Evolutionary conservation across 495 filamentous ascomycete species (phyloP).

Genomic region (Tuber aestivum): DNA sequence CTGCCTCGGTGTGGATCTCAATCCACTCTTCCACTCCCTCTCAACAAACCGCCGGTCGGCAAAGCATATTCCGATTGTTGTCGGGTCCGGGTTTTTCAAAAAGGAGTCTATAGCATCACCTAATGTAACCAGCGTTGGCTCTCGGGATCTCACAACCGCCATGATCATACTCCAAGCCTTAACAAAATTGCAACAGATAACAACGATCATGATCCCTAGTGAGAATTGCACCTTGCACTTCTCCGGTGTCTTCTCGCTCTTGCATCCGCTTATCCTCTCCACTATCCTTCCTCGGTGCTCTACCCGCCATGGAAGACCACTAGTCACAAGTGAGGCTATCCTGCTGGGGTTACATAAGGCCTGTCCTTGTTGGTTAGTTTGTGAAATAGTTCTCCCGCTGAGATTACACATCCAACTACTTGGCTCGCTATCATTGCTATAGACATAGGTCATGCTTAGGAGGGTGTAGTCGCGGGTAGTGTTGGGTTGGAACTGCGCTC

Average conservation of each 20-base stretch:
- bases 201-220: slow-evolving; percentile 42
- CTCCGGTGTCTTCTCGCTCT: slow-evolving; percentile 5
- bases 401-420: slow-evolving; percentile 8
- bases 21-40: not conserved
- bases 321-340: not conserved
- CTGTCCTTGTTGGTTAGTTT: not conserved
- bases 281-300: not conserved
- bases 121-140: slow-evolving; percentile 47
- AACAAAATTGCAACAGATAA: slow-evolving; percentile 44
- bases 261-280: slow-evolving; percentile 4
- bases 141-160: slow-evolving; percentile 28
- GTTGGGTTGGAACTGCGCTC: not conserved
- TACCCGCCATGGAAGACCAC: not conserved
- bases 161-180: slow-evolving; percentile 42
- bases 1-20: not conserved
- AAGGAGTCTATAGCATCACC: slow-evolving; percentile 53
- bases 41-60: slow-evolving; percentile 26
- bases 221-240: slow-evolving; percentile 41
- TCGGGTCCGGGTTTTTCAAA: slow-evolving; percentile 45
- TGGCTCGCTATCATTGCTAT: not conserved
- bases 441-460: not conserved
- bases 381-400: accelerated
- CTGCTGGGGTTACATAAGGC: not conserved
- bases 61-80: slow-evolving; percentile 44
- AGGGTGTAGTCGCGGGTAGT: not conserved